Evolutionary conservation across 495 filamentous ascomycete genomes (phyloP).

Genomic region (Durotheca rogersii): DNA sequence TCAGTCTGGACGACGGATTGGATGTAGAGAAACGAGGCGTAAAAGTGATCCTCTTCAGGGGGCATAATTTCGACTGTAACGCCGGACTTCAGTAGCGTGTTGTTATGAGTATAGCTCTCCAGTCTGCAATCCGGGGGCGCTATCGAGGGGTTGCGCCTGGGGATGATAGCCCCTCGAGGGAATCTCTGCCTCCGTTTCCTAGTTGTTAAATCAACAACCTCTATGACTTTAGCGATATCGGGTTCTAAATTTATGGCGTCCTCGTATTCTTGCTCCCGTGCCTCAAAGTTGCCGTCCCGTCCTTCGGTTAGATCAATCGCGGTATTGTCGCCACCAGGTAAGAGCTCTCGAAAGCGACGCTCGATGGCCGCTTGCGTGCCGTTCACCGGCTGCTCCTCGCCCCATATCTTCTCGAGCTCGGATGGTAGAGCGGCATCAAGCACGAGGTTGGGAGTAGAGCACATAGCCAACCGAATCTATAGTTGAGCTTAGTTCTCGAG

Average conservation of each 20-base stretch:
- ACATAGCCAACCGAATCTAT: too few relatives aligned
- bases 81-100: constrained; percentile 26
- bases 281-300: constrained; percentile 2
- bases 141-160: constrained; percentile 17
- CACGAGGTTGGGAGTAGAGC: too few relatives aligned
- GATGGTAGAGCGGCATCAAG: neutral
- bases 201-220: constrained; percentile 19
- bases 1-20: constrained; percentile 37
- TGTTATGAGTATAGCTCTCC: constrained; percentile 22
- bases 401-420: neutral
- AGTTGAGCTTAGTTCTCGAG: too few relatives aligned
- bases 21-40: constrained; percentile 45
- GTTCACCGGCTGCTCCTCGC: constrained; percentile 9
- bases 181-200: neutral
- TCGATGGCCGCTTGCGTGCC: constrained; percentile 14
- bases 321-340: neutral
- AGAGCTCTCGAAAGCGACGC: constrained; percentile 13
- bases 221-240: constrained; percentile 26
- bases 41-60: constrained; percentile 9
- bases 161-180: neutral
- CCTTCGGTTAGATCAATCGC: constrained; percentile 12
- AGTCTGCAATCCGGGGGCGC: neutral
- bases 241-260: neutral
- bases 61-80: constrained; percentile 40
- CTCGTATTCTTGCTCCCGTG: constrained; percentile 13